These are phyloP conservation scores for Malassezia pachydermatis DNA, from an alignment of 1,284 basidiomycete genomes.

Conservation along the genomic window DNA sequence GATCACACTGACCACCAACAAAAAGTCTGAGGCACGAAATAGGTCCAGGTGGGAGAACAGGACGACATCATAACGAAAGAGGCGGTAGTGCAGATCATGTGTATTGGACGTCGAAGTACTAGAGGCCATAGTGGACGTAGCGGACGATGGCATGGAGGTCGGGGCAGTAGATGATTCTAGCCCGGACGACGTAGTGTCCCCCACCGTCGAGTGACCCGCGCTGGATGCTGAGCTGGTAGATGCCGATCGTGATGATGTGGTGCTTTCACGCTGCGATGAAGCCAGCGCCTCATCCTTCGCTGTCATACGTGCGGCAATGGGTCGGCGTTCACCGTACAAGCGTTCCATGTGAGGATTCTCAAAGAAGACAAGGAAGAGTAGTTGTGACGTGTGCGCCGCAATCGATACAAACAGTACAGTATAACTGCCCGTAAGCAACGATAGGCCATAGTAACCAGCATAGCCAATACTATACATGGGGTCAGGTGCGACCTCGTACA, in stretches of 20 bases:
- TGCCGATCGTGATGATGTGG: slow-evolving; percentile 3
- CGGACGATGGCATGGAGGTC: no score
- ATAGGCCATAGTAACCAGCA: slow-evolving; percentile 77
- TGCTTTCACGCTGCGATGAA: slow-evolving; percentile 10
- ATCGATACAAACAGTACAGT: slow-evolving; percentile 84
- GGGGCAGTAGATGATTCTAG: no score
- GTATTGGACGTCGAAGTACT: slow-evolving; percentile 38
- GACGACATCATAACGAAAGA: slow-evolving; percentile 79
- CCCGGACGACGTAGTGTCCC: no score
- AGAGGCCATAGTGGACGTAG: not conserved
- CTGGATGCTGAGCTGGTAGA: slow-evolving; percentile 5
- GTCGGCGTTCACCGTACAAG: slow-evolving; percentile 39
- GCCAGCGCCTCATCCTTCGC: slow-evolving; percentile 11
- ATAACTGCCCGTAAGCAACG: slow-evolving; percentile 74
- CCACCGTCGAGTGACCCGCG: no score
- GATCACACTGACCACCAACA: slow-evolving; percentile 56
- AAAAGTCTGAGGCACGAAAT: slow-evolving; percentile 63
- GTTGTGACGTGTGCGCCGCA: slow-evolving; percentile 84
- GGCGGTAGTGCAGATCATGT: slow-evolving; percentile 79
- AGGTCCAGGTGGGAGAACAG: slow-evolving; percentile 72
- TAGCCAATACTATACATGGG: slow-evolving; percentile 81
- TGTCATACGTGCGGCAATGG: slow-evolving; percentile 22
- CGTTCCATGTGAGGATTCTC: slow-evolving; percentile 74
- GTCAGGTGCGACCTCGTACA: slow-evolving; percentile 80
- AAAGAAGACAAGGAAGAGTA: slow-evolving; percentile 89